phyloP scores from a whole-genome alignment of 2,329 filamentous ascomycete species.

The Beauveria caledonica region DNA sequence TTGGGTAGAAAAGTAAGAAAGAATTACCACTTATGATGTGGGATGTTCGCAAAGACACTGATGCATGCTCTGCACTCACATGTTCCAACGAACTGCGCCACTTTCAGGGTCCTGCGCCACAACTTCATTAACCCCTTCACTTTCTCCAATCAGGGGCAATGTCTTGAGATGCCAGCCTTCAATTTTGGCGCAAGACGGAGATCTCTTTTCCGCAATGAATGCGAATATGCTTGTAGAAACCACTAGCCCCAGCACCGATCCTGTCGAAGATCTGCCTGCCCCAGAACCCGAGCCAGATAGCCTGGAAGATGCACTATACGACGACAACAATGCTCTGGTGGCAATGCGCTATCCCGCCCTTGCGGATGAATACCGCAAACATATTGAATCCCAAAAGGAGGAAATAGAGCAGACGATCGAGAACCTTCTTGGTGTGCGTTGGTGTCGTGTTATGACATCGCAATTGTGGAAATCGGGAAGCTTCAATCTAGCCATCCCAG shows the following conservation, averaged over 20 bases:
- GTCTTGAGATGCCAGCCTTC: neutral
- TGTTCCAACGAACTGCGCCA: no score
- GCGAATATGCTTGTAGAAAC: neutral
- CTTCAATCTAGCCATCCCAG: neutral
- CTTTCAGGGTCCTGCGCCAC: no score
- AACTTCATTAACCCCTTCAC: no score
- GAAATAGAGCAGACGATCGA: neutral
- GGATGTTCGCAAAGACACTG: no score
- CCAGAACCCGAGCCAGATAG: neutral
- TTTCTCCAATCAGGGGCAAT: neutral
- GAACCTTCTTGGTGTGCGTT: neutral
- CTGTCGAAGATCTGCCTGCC: neutral
- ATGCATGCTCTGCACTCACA: no score
- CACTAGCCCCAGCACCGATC: neutral
- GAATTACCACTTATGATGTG: no score
- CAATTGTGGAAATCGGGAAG: neutral
- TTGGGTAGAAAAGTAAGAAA: no score
- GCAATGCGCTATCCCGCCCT: neutral
- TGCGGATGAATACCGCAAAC: neutral
- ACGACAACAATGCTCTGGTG: neutral
- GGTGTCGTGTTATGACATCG: neutral
- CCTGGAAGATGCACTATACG: neutral
- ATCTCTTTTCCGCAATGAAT: neutral
- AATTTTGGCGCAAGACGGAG: neutral
- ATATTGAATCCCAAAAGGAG: neutral